Evolutionary conservation across 1,284 basidiomycete species (phyloP).

Genomic region (Anthracocystis panici-leucophaei): DNA sequence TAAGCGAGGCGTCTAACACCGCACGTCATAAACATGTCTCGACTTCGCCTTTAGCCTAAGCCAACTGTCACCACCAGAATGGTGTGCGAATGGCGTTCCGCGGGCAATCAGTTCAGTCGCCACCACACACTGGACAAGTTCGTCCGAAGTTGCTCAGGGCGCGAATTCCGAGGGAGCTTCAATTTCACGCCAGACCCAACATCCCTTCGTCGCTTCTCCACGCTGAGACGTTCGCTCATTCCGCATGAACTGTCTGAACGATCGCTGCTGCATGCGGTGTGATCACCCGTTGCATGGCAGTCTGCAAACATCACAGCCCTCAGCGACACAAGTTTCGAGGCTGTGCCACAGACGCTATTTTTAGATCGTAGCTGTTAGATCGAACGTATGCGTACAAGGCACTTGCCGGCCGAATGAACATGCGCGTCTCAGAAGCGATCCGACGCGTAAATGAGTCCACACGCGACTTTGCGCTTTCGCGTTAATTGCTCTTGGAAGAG

Average conservation of each 20-base stretch:
- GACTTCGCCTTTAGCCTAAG: background rate
- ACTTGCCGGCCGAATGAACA: slow-evolving; percentile 3
- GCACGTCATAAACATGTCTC: slow-evolving; percentile 14
- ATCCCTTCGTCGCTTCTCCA: too few relatives aligned
- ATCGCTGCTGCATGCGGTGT: background rate
- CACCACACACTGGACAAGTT: too few relatives aligned
- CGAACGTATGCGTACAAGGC: background rate
- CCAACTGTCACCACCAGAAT: background rate
- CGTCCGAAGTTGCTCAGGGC: too few relatives aligned
- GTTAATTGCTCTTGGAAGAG: slow-evolving; percentile 24
- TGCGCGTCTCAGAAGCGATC: background rate
- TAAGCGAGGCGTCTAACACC: slow-evolving; percentile 24
- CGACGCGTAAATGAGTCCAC: slow-evolving; percentile 32
- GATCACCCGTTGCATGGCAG: background rate
- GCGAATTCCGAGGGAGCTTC: too few relatives aligned
- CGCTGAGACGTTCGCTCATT: background rate
- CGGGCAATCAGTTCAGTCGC: too few relatives aligned
- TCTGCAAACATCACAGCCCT: background rate
- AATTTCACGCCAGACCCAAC: too few relatives aligned
- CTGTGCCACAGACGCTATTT: background rate
- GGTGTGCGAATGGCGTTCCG: too few relatives aligned
- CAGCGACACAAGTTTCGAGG: background rate
- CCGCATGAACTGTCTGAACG: background rate
- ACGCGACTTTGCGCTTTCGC: slow-evolving; percentile 29
- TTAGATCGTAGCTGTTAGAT: background rate